phyloP scores from a whole-genome alignment of 257 asterid species.

The Scutellaria minor region DNA sequence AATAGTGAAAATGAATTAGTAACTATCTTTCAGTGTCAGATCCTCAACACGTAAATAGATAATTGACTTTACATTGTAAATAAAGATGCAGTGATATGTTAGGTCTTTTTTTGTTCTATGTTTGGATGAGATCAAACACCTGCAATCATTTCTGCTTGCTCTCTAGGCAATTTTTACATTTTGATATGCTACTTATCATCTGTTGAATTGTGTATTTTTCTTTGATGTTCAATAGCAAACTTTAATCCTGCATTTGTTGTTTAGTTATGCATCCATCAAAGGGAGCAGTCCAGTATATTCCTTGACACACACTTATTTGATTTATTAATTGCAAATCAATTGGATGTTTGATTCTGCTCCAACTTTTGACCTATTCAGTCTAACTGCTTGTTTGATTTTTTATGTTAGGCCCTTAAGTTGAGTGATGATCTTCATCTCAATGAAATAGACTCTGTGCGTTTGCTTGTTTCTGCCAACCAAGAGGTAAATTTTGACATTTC shows the following conservation, averaged over 20 bases:
- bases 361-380: no score
- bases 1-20: no score
- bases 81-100: background rate
- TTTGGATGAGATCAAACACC: slow-evolving; percentile 2
- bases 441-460: no score
- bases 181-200: slow-evolving; percentile 21
- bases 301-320: no score
- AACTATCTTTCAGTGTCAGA: slow-evolving; percentile 14
- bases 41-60: slow-evolving; percentile 1
- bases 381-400: no score
- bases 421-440: no score
- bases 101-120: background rate
- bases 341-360: no score
- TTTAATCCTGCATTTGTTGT: background rate
- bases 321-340: no score
- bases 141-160: background rate
- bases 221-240: slow-evolving; percentile 16
- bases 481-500: background rate
- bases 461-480: no score
- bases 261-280: no score
- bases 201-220: slow-evolving; percentile 8
- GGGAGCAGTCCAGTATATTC: no score
- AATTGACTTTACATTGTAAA: background rate
- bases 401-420: no score
- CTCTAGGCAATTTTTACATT: slow-evolving; percentile 11